These are phyloP conservation scores for Stenogyne calaminthoides DNA, from an alignment of 305 asterid genomes.

Conservation along the genomic window DNA sequence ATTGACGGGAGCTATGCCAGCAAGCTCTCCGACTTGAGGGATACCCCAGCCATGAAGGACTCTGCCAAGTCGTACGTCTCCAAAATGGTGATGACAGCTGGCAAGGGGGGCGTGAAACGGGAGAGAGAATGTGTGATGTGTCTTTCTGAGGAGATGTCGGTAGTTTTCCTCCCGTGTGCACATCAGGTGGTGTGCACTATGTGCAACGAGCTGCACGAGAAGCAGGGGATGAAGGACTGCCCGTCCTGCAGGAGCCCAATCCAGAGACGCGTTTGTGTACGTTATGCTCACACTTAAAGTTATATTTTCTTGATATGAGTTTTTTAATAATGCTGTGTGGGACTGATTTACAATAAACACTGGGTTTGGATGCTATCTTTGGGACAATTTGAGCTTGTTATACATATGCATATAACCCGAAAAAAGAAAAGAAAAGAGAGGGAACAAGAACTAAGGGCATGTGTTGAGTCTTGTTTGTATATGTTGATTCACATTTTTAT, in stretches of 20 bases:
- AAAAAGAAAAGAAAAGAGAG: not conserved
- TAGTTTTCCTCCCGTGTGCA: conserved; percentile 92
- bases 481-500: conserved; percentile 40
- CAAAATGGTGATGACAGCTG: conserved; percentile 31
- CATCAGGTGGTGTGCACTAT: conserved; percentile 83
- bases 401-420: conserved; percentile 29
- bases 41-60: conserved; percentile 35
- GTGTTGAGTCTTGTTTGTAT: conserved; percentile 48
- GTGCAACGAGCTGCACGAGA: conserved; percentile 94
- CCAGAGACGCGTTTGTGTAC: conserved; percentile 77
- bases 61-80: conserved; percentile 44
- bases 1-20: conserved; percentile 50
- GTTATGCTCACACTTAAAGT: conserved; percentile 53
- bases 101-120: conserved; percentile 63
- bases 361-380: conserved; percentile 35
- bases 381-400: conserved; percentile 36
- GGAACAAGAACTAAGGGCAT: conserved; percentile 13
- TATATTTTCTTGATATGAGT: conserved; percentile 15
- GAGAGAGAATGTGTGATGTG: conserved; percentile 98
- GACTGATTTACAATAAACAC: conserved; percentile 43
- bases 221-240: conserved; percentile 97
- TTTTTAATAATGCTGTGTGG: conserved; percentile 46
- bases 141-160: conserved; percentile 94
- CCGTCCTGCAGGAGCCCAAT: conserved; percentile 90
- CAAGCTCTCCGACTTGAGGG: conserved; percentile 34